Conservation (phyloP, 441 rosid species). For the Mallotus japonicus region DNA sequence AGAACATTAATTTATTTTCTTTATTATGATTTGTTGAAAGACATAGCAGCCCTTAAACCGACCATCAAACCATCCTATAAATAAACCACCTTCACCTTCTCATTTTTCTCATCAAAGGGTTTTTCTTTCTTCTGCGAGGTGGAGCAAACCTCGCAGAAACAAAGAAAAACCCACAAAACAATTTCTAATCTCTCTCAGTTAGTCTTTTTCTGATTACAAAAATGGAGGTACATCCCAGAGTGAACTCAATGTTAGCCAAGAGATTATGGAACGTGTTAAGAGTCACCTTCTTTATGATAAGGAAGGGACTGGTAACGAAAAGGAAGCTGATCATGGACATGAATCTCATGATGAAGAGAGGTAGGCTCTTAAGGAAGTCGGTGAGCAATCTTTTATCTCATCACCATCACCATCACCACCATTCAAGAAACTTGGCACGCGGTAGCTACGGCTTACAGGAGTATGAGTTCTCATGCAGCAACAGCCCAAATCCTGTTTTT, state of each 20-base stretch:
- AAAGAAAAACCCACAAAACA: slow-evolving; percentile 32
- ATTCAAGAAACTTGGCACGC: slow-evolving; percentile 29
- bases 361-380: slow-evolving; percentile 44
- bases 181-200: background rate
- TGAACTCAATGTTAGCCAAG: slow-evolving; percentile 36
- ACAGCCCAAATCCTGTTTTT: slow-evolving; percentile 61
- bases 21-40: background rate
- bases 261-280: slow-evolving; percentile 50
- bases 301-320: slow-evolving; percentile 47
- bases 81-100: slow-evolving; percentile 17
- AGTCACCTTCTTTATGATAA: slow-evolving; percentile 45
- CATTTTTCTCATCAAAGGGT: slow-evolving; percentile 23
- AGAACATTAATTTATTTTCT: too few species aligned
- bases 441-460: slow-evolving; percentile 49
- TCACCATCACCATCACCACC: slow-evolving; percentile 28
- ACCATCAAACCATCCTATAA: slow-evolving; percentile 25
- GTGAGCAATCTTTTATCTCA: slow-evolving; percentile 39
- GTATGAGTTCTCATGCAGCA: slow-evolving; percentile 63
- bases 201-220: background rate
- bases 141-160: slow-evolving; percentile 44
- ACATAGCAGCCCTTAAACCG: background rate
- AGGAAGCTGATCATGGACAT: slow-evolving; percentile 57
- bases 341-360: slow-evolving; percentile 56
- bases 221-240: slow-evolving; percentile 36
- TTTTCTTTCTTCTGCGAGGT: slow-evolving; percentile 51